phyloP scores from a whole-genome alignment of 2,329 filamentous ascomycete genomes.

The Chaetothyriales sp. region DNA sequence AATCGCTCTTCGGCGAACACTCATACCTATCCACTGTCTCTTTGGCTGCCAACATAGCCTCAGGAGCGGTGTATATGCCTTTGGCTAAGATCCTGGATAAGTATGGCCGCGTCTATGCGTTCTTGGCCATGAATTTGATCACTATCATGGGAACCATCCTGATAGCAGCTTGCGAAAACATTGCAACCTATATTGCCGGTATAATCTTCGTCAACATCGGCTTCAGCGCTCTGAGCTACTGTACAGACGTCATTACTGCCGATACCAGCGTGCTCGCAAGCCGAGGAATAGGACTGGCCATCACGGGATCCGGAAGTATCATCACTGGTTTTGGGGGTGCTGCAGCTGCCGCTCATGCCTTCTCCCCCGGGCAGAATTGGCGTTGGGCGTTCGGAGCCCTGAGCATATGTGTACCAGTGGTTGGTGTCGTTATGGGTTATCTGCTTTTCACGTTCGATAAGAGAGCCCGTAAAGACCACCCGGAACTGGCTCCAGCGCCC shows the following conservation, averaged over 20 bases:
- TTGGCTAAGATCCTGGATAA: constrained; percentile 45
- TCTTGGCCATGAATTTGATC: constrained; percentile 30
- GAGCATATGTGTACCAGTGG: constrained; percentile 43
- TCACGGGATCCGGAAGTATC: constrained; percentile 18
- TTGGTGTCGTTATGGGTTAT: constrained; percentile 43
- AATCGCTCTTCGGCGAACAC: background rate
- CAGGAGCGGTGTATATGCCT: background rate
- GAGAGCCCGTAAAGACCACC: constrained; percentile 41
- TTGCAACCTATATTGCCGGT: constrained; percentile 45
- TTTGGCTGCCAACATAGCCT: background rate
- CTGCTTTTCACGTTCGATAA: constrained; percentile 43
- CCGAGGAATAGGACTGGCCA: constrained; percentile 9
- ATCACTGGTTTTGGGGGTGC: constrained; percentile 10
- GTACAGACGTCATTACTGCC: constrained; percentile 17
- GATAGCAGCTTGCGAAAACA: constrained; percentile 44
- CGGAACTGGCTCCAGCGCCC: constrained; percentile 33
- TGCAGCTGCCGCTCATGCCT: constrained; percentile 10
- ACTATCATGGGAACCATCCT: constrained; percentile 37
- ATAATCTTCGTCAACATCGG: constrained; percentile 33
- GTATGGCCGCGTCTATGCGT: constrained; percentile 45
- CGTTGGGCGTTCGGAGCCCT: constrained; percentile 18
- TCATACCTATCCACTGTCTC: background rate
- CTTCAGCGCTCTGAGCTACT: constrained; percentile 16
- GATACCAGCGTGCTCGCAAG: constrained; percentile 21
- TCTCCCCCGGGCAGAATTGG: constrained; percentile 25